Evolutionary conservation across 2,329 filamentous ascomycete species (phyloP), one percentile per base, ranked within the genome.

Genomic region (Epichloe uncinata): DNA sequence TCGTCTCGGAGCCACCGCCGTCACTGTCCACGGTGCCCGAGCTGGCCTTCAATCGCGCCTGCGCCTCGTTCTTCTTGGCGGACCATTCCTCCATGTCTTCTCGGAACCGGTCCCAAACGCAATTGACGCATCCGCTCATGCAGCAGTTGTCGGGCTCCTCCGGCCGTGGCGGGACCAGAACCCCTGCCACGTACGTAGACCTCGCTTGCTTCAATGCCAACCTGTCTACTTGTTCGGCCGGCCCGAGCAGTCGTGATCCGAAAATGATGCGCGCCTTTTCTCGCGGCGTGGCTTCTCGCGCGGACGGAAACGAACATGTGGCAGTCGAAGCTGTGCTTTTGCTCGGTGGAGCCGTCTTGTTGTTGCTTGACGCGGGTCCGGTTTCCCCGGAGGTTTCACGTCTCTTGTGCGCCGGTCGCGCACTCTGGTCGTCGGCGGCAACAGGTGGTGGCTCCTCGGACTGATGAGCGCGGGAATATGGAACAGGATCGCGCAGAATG

Each of bases 51-150:
- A 82, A 58, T 42, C 75, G 74, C 36, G 62, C 62, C 58, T 82
- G 77, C 1, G 87, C 88, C 60, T 84, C 76, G 4, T 73, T 69
- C 36, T 76, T 78, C 52, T 81, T 77, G 13, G 72, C 70, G 4
- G 82, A 84, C 87, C 89, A 97, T 51, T 87, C 85, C 65, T 97
- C 90, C 68, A 97, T 75, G 48, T 97, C 93, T 56, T 98, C 91
- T 8, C 90, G 78, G 66, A 83, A 97, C 48, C 81, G 74, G 59
- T 96, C 90, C 90, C 90, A 97, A 3, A 97, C 93, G 66, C 93
- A 98, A 65, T 97, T 90, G 45, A 95, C 91, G 64, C 93, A 98
- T 3, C 93, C 93, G 61, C 87, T 93, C 93, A 98, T 98, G 69
- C 93, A 98, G 75, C 93, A 98, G 63, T 98, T 96, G 61, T 97